Percentiles rank a stretch among this genome's conserved stretches.
Conservation (phyloP, 1,284 basidiomycete genomes). For the Nidula niveotomentosa region DNA sequence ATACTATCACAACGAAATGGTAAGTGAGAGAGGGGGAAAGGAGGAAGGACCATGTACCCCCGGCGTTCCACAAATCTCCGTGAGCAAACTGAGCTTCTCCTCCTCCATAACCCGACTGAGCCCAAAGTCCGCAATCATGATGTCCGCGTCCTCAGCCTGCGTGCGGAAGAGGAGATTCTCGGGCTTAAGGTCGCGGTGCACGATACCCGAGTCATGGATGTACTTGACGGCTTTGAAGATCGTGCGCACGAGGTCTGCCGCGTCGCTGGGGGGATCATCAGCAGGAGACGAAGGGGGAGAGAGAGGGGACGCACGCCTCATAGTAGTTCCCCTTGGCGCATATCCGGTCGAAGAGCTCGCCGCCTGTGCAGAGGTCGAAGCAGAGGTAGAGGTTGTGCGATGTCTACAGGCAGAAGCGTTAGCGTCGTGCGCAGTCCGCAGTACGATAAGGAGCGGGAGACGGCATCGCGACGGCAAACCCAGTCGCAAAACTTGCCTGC, state of each 20-base stretch:
- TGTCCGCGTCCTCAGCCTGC: slow-evolving; percentile 87
- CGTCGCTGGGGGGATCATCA: slow-evolving; percentile 60
- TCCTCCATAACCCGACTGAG: slow-evolving; percentile 89
- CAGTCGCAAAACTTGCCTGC: too few relatives aligned
- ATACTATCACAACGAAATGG: neutral
- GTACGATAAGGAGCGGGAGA: neutral
- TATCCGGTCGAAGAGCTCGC: slow-evolving; percentile 98
- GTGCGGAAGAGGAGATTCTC: slow-evolving; percentile 97
- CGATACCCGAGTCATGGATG: slow-evolving; percentile 91
- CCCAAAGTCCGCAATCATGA: slow-evolving; percentile 98
- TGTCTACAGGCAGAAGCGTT: slow-evolving; percentile 51
- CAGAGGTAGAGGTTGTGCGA: slow-evolving; percentile 94
- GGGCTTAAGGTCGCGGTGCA: slow-evolving; percentile 97
- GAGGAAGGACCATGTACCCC: slow-evolving; percentile 47
- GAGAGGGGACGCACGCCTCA: slow-evolving; percentile 65
- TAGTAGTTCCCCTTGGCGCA: slow-evolving; percentile 98
- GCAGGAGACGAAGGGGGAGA: slow-evolving; percentile 2
- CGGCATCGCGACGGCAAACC: too few relatives aligned
- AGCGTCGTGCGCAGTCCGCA: neutral
- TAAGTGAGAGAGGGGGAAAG: neutral
- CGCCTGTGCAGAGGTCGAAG: slow-evolving; percentile 97
- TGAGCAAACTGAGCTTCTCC: slow-evolving; percentile 84
- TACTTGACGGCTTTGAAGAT: slow-evolving; percentile 90
- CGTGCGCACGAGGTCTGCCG: slow-evolving; percentile 85
- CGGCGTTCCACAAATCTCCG: slow-evolving; percentile 94